Conservation (phyloP, 768 basidiomycete species). For the Rickenella mellea region DNA sequence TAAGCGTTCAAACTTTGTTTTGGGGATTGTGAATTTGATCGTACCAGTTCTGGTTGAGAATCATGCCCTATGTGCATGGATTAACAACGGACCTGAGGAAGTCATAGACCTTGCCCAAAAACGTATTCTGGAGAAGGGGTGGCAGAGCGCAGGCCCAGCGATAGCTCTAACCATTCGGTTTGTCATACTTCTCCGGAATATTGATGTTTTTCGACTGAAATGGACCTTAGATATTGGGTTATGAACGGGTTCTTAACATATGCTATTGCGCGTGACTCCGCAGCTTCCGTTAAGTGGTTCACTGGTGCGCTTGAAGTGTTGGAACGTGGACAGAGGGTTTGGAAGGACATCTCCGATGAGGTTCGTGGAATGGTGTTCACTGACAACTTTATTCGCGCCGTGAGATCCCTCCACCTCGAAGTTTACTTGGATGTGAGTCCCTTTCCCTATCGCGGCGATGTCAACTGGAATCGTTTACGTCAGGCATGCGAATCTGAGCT, state of each 20-base stretch:
- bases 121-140: conserved; percentile 1
- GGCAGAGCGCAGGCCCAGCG: background rate
- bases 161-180: background rate
- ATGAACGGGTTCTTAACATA: conserved; percentile 25
- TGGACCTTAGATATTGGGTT: conserved; percentile 29
- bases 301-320: conserved; percentile 28
- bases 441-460: background rate
- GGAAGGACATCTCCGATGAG: conserved; percentile 26
- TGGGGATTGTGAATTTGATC: no score
- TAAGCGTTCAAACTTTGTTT: no score
- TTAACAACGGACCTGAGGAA: conserved; percentile 20
- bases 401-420: conserved; percentile 25
- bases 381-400: conserved; percentile 29
- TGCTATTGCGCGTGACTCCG: conserved; percentile 9
- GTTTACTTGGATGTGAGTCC: conserved; percentile 23
- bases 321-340: conserved; percentile 30
- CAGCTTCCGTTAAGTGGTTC: conserved; percentile 23
- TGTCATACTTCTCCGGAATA: no score
- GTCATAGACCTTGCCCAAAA: conserved; percentile 23
- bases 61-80: no score
- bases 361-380: conserved; percentile 35
- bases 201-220: no score
- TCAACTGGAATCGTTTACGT: no score
- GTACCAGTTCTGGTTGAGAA: no score
- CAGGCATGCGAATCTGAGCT: no score